phyloP scores from a whole-genome alignment of 345 rosid genomes.

The Aquilaria sinensis region DNA sequence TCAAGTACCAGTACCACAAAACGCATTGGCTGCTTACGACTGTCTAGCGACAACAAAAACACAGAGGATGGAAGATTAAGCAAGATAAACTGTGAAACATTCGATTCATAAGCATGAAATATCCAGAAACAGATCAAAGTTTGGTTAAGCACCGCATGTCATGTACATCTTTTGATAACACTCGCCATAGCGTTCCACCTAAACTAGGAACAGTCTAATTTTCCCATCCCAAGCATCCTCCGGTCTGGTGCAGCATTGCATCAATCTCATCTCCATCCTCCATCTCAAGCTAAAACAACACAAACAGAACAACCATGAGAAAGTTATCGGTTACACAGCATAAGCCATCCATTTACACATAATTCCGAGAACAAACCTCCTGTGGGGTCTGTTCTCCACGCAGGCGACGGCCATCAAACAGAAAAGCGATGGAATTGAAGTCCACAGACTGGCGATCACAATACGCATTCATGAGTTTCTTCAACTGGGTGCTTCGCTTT shows the following conservation, averaged over 20 bases:
- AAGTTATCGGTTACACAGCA: too few relatives aligned
- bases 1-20: too few relatives aligned
- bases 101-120: too few relatives aligned
- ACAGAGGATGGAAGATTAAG: too few relatives aligned
- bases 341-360: background rate
- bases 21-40: too few relatives aligned
- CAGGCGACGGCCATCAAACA: constrained; percentile 86
- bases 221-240: constrained; percentile 22
- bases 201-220: too few relatives aligned
- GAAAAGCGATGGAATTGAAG: constrained; percentile 67
- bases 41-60: too few relatives aligned
- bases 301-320: background rate
- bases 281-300: constrained; percentile 61
- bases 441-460: constrained; percentile 85
- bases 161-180: too few relatives aligned
- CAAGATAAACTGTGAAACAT: too few relatives aligned
- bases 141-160: too few relatives aligned
- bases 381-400: constrained; percentile 92
- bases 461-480: constrained; percentile 78
- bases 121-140: too few relatives aligned
- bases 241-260: constrained; percentile 89
- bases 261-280: constrained; percentile 93
- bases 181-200: too few relatives aligned
- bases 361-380: constrained; percentile 37
- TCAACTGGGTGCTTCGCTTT: constrained; percentile 71